These are phyloP conservation scores for Cutaneotrichosporon spelunceum DNA, from an alignment of 1,284 basidiomycete genomes.

Conservation along the genomic window DNA sequence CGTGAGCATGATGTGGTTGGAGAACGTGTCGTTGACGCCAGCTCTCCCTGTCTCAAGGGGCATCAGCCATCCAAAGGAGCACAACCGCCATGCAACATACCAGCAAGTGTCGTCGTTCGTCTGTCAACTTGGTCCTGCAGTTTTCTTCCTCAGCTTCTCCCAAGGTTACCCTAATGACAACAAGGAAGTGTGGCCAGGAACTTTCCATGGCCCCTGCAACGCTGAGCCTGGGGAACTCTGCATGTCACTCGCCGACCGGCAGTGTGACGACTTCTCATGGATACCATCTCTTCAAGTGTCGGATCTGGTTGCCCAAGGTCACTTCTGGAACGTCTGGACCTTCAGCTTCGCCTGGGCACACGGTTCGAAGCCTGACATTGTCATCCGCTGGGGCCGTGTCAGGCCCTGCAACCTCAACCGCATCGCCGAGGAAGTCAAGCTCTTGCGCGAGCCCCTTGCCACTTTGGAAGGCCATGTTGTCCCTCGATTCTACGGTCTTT, in stretches of 20 bases:
- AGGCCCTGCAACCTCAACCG: not conserved
- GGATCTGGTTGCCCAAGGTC: conserved; percentile 1
- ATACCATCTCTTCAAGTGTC: conserved; percentile 12
- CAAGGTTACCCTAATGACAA: not conserved
- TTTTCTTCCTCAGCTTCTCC: conserved; percentile 7
- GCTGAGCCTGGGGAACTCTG: not conserved
- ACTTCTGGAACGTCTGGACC: conserved; percentile 12
- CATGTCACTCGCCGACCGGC: not conserved
- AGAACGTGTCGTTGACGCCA: not conserved
- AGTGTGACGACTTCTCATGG: conserved; percentile 4
- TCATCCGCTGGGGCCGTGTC: conserved; percentile 5
- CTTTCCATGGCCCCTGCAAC: conserved; percentile 10
- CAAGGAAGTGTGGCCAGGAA: not conserved
- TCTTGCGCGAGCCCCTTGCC: conserved; percentile 6
- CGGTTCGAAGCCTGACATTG: conserved; percentile 4
- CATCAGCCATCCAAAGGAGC: not conserved
- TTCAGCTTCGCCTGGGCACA: conserved; percentile 11
- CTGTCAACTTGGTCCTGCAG: conserved; percentile 12
- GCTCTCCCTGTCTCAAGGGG: conserved; percentile 2
- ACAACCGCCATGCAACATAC: not conserved
- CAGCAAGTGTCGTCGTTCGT: not conserved
- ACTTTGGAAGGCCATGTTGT: conserved; percentile 16
- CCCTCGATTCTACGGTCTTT: conserved; percentile 11
- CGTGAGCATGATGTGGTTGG: conserved; percentile 3
- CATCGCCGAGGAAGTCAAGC: conserved; percentile 2